Percentiles rank a stretch among this genome's conserved stretches.
These are phyloP conservation scores for Paspalum notatum DNA, from an alignment of 176 grass and related monocot genomes.

Conservation along the genomic window DNA sequence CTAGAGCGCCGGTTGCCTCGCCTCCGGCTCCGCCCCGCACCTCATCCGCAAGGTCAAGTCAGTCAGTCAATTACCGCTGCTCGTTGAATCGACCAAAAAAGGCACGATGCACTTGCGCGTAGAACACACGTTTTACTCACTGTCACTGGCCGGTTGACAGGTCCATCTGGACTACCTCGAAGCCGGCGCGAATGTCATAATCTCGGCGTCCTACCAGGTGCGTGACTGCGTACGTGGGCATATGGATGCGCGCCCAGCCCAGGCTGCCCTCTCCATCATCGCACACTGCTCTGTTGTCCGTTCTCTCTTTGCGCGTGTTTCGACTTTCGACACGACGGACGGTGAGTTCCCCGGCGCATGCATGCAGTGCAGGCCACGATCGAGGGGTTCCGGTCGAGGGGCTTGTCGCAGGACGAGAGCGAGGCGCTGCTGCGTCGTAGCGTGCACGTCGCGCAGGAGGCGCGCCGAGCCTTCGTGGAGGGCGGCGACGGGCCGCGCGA, in stretches of 20 bases:
- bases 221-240: background rate
- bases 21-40: conserved; percentile 56
- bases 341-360: background rate
- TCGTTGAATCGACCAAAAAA: background rate
- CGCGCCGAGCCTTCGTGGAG: conserved; percentile 26
- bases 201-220: conserved; percentile 38
- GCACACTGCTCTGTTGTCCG: background rate
- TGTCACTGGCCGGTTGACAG: background rate
- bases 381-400: conserved; percentile 36
- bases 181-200: conserved; percentile 41
- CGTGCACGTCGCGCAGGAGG: conserved; percentile 49
- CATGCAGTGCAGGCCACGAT: conserved; percentile 44
- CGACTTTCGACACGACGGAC: background rate
- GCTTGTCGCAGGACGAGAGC: conserved; percentile 23
- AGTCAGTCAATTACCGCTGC: background rate
- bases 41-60: conserved; percentile 62
- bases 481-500: background rate
- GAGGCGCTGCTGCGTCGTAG: conserved; percentile 44
- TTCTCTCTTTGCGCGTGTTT: background rate
- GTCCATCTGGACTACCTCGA: conserved; percentile 43
- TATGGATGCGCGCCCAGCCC: too few relatives aligned
- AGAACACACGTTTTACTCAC: too few relatives aligned
- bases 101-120: background rate
- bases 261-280: background rate
- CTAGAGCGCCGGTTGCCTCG: conserved; percentile 72